Evolutionary conservation across 2,329 filamentous ascomycete species (phyloP).

Genomic region (Teratosphaeriaceae sp.): DNA sequence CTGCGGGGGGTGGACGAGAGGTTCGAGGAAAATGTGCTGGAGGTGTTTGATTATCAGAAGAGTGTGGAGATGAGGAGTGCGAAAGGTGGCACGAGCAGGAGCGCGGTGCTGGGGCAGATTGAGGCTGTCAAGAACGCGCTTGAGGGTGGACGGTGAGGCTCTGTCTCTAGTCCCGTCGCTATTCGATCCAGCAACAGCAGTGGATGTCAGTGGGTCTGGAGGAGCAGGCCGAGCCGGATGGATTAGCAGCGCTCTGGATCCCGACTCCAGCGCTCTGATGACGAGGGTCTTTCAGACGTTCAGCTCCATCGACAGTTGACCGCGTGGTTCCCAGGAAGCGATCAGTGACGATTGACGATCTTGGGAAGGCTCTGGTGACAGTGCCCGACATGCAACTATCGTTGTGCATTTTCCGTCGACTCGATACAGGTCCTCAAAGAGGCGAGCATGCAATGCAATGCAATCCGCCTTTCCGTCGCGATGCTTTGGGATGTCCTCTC

Average conservation of each 20-base stretch:
- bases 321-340: too few species aligned
- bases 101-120: slow-evolving; percentile 59
- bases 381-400: background rate
- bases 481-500: background rate
- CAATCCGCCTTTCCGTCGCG: background rate
- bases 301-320: too few species aligned
- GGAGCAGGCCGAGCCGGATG: too few species aligned
- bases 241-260: too few species aligned
- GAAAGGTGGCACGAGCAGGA: slow-evolving; percentile 70
- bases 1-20: slow-evolving; percentile 61
- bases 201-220: background rate
- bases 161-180: too few species aligned
- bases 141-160: background rate
- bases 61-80: slow-evolving; percentile 74
- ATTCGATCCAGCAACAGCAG: too few species aligned
- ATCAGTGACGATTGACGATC: background rate
- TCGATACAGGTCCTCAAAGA: background rate
- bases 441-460: background rate
- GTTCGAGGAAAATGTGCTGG: slow-evolving; percentile 64
- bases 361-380: background rate
- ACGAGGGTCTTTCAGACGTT: too few species aligned
- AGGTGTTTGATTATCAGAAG: slow-evolving; percentile 72
- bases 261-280: too few species aligned
- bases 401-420: background rate
- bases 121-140: slow-evolving; percentile 43